Evolutionary conservation across 495 filamentous ascomycete genomes (phyloP), one percentile per base, ranked within the genome.

Genomic region (Podospora pseudoanserina): DNA sequence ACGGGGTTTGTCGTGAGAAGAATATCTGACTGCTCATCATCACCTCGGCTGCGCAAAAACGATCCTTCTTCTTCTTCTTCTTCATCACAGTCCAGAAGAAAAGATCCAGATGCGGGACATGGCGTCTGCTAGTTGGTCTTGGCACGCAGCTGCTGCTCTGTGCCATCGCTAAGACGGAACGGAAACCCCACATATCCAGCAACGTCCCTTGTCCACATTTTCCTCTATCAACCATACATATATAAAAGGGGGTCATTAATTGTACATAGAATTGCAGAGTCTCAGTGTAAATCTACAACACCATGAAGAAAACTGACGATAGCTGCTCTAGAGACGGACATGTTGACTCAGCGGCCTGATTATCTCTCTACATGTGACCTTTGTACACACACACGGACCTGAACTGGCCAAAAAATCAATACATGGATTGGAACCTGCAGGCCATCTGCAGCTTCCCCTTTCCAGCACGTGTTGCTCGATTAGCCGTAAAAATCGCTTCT

Each of bases 81-180:
- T 0, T 13, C 4, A 5, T 58, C 55, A 58, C n/a, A 20, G 55
- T 62, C 26, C 19, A 27, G 16, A 30, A 27, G 58, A 26, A 32
- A 61, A 60, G 56, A 59, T 66, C 57, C 65, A 66, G 55, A 66
- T 66, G 65, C 57, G 65, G 65, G 61, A 65, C 30, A 66, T 53
- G 57, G 65, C 56, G 65, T 23, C 56, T 61, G 65, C 65, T 30
- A 30, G 44, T 59, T 59, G 56, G 18, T 32, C 63, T 57, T 65
- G 56, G 53, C 32, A 28, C 26, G 39, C 61, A 63, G 61, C 5
- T 15, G 27, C 60, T 23, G 11, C 19, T 18, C 54, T 18, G 54
- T 56, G 23, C 55, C 5, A 3, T 58, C 55, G 39, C 39, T 49
- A 49, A 49, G 39, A 49, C 39, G 39, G 39, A 49, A 49, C 39